Evolutionary conservation across 129 eudicot species (phyloP).

Genomic region (Rutidosis leptorrhynchoides): DNA sequence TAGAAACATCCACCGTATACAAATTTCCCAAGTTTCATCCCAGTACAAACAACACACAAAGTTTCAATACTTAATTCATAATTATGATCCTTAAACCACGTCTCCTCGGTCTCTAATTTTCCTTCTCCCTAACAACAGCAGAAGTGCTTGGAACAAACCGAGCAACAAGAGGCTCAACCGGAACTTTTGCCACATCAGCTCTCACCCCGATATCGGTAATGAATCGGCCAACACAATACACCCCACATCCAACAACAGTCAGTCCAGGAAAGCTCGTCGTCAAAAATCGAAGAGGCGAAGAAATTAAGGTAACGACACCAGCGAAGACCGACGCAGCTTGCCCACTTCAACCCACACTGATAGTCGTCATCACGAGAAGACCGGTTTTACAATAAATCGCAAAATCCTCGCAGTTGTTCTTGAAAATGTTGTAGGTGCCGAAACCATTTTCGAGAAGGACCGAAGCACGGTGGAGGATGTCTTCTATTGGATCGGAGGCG

Average conservation of each 20-base stretch:
- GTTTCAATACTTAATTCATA: too few relatives aligned
- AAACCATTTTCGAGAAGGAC: conserved; percentile 71
- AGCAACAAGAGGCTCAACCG: conserved; percentile 72
- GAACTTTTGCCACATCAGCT: conserved; percentile 65
- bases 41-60: too few relatives aligned
- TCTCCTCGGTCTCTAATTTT: too few relatives aligned
- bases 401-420: too few relatives aligned
- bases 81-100: too few relatives aligned
- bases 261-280: conserved; percentile 63
- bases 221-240: conserved; percentile 62
- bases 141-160: too few relatives aligned
- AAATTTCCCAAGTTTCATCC: too few relatives aligned
- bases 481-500: conserved; percentile 60
- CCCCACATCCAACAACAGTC: conserved; percentile 68
- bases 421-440: too few relatives aligned
- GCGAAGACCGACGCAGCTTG: conserved; percentile 69
- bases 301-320: conserved; percentile 55
- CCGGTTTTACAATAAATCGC: conserved; percentile 89
- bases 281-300: conserved; percentile 74
- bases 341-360: conserved; percentile 85
- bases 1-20: too few relatives aligned
- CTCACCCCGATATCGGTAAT: conserved; percentile 76
- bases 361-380: conserved; percentile 50
- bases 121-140: too few relatives aligned
- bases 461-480: conserved; percentile 65